Percentiles rank a stretch among this genome's conserved stretches.
phyloP scores from a whole-genome alignment of 495 filamentous ascomycete genomes.

The Podospora australis region DNA sequence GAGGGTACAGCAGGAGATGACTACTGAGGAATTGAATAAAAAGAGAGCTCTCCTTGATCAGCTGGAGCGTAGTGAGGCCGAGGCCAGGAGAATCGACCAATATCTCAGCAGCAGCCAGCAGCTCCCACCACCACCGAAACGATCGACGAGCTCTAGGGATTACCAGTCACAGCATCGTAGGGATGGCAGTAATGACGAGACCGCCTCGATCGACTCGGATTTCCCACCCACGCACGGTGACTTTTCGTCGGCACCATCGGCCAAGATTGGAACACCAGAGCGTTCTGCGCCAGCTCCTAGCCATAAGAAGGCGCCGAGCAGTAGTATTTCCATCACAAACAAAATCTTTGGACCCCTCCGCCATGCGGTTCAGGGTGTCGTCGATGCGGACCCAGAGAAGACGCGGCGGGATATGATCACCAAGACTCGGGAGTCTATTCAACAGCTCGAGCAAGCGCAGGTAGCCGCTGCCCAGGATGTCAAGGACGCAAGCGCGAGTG shows the following conservation, averaged over 20 bases:
- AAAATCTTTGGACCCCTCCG: slow-evolving; percentile 93
- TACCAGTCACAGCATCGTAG: slow-evolving; percentile 39
- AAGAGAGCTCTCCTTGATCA: slow-evolving; percentile 74
- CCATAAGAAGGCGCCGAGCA: slow-evolving; percentile 69
- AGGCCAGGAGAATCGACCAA: slow-evolving; percentile 86
- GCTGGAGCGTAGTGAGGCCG: slow-evolving; percentile 80
- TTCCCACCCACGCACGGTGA: slow-evolving; percentile 88
- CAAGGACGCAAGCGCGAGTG: slow-evolving; percentile 77
- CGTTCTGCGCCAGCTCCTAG: slow-evolving; percentile 29
- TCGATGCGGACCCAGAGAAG: slow-evolving; percentile 89
- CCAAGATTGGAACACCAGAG: slow-evolving; percentile 51
- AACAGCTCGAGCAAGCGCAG: slow-evolving; percentile 81
- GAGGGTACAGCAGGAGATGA: slow-evolving; percentile 95
- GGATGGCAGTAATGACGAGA: slow-evolving; percentile 55
- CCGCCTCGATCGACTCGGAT: slow-evolving; percentile 83
- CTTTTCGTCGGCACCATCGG: slow-evolving; percentile 50
- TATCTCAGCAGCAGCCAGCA: slow-evolving; percentile 69
- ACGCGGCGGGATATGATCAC: slow-evolving; percentile 89
- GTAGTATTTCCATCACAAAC: slow-evolving; percentile 77
- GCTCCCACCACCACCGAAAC: slow-evolving; percentile 48
- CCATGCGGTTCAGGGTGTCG: slow-evolving; percentile 91
- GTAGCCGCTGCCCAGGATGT: slow-evolving; percentile 83
- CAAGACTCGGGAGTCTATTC: slow-evolving; percentile 74
- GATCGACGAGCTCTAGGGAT: slow-evolving; percentile 55
- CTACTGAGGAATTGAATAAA: slow-evolving; percentile 76